Base-by-base conservation (phyloP, 2,329 filamentous ascomycete species). In the Pseudogymnoascus sp. region DNA sequence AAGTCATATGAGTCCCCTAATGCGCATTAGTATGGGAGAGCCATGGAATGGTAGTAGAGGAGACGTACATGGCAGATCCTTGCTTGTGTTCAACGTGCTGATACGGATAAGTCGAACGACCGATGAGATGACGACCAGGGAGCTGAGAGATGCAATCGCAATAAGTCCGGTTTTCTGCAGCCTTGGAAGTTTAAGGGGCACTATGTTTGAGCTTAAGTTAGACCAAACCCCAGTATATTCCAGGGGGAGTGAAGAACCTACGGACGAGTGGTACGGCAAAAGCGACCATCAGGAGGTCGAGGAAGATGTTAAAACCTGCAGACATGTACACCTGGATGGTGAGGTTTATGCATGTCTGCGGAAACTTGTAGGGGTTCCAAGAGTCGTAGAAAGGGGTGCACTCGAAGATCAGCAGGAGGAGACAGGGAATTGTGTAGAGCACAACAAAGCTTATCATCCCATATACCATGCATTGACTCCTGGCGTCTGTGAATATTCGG, bases 191-290 rank as follows among this genome's bases (percentile, higher is more conserved):
- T 68, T 34, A 3, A 69, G 40, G 1, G 65, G 59, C 12, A 65
- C 65, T 68, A 28, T 31, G 38, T 60, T 43, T 23, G 37, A 43
- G 42, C 1, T n/a, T 37, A n/a, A 40, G 16, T n/a, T 25, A 28
- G 31, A 16, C 25, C 8, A 11, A n/a, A 31, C 40, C n/a, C 40
- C n/a, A 31, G 43, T 59, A 18, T 31, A 31, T 28, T 53, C 8
- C 8, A 3, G 42, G 21, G 16, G 46, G 28, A 11, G 28, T 16
- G 5, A 11, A 16, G 23, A 25, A 64, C 66, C 23, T 63, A 68
- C 66, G 28, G 28, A 69, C 61, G 38, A 63, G 38, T 37, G 66
- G 68, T 14, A 69, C 62, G 1, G 64, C 67, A 63, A 68, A 69
- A n/a, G 28, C 37, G 56, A 69, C 63, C 28, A 69, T 46, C 14